Percentiles rank a stretch among this genome's conserved stretches.
Evolutionary conservation across 2,329 filamentous ascomycete species (phyloP).

Genomic region (Waltergamsia citrina): DNA sequence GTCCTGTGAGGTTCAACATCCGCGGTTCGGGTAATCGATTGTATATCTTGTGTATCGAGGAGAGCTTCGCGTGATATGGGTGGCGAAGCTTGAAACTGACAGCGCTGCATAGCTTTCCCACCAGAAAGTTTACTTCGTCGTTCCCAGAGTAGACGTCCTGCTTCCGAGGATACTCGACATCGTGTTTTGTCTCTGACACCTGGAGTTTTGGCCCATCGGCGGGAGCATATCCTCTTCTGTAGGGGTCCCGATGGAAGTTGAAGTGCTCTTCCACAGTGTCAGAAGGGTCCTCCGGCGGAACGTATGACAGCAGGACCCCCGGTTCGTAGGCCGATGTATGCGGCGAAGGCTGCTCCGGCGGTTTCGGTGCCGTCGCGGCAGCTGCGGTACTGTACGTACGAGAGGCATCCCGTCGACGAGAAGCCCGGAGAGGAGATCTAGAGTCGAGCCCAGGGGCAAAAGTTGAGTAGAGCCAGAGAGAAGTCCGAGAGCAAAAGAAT

Average conservation of each 20-base stretch:
- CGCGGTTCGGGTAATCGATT: slow-evolving; percentile 39
- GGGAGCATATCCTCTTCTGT: slow-evolving; percentile 41
- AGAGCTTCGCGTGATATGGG: slow-evolving; percentile 28
- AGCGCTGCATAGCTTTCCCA: slow-evolving; percentile 29
- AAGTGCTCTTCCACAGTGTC: slow-evolving; percentile 43
- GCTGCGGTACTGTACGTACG: slow-evolving; percentile 17
- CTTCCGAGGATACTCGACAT: slow-evolving; percentile 34
- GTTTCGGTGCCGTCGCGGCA: slow-evolving; percentile 9
- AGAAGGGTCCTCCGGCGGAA: slow-evolving; percentile 38
- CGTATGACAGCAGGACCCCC: slow-evolving; percentile 40
- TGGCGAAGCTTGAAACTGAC: slow-evolving; percentile 31
- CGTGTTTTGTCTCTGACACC: slow-evolving; percentile 40
- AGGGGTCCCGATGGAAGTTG: slow-evolving; percentile 41
- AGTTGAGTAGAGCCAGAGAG: slow-evolving; percentile 30
- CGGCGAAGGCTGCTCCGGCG: slow-evolving; percentile 5
- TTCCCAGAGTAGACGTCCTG: slow-evolving; percentile 26
- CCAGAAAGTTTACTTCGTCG: slow-evolving; percentile 20
- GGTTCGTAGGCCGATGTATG: slow-evolving; percentile 11
- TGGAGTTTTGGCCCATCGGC: slow-evolving; percentile 36
- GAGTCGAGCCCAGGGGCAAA: slow-evolving; percentile 20
- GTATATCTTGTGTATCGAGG: slow-evolving; percentile 39
- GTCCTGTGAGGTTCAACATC: slow-evolving; percentile 37
- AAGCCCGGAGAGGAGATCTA: slow-evolving; percentile 7
- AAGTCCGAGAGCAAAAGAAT: slow-evolving; percentile 21
- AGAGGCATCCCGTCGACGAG: slow-evolving; percentile 10